Base-by-base conservation (phyloP, 345 rosid species). In the Bruguiera parviflora region DNA sequence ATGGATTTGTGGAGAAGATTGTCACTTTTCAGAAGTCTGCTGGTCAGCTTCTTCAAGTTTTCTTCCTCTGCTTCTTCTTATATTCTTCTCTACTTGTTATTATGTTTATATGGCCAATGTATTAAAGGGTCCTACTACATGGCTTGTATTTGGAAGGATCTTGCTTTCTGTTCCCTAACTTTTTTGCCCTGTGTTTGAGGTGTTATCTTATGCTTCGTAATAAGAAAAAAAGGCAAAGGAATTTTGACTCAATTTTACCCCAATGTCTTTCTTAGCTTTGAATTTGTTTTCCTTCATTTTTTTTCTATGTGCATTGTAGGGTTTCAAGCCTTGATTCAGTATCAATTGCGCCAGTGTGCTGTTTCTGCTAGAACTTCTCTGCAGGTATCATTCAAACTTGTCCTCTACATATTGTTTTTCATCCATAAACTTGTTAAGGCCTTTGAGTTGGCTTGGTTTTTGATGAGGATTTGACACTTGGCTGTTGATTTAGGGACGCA, bases 1-100 rank as follows among this genome's bases (percentile, higher is more conserved):
- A 85, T 87, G 97, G 97, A 80, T 85, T 76, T 82, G 96, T 89
- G 75, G 97, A 92, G 86, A 92, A 92, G 94, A 88, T 92, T 35
- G 96, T 92, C 86, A 92, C 97, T 10, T 92, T 92, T 80, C 97
- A 92, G 86, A 92, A 92, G 94, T 92, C 96, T 60, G 97, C 97
- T 82, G 96, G 93, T 92, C 91, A 89, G 97, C 72, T 75, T 49
- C 75, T 69, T 70, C 66, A 64, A 64, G 62, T 66, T 67, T 60
- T 43, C 61, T 35, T 70, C 25, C 39, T 55, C 53, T 70, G 27
- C 51, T 53, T 32, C n/a, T n/a, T n/a, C 24, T 16, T 56, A 51
- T 49, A 16, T 51, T 4, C 19, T 62, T 63, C 37, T 47, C 24
- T 53, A 24, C 35, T 27, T 29, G 24, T 75, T 43, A 58, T 35